Evolutionary conservation across 108 stramenopile species (phyloP).

Genomic region (Cyclotella sp.): DNA sequence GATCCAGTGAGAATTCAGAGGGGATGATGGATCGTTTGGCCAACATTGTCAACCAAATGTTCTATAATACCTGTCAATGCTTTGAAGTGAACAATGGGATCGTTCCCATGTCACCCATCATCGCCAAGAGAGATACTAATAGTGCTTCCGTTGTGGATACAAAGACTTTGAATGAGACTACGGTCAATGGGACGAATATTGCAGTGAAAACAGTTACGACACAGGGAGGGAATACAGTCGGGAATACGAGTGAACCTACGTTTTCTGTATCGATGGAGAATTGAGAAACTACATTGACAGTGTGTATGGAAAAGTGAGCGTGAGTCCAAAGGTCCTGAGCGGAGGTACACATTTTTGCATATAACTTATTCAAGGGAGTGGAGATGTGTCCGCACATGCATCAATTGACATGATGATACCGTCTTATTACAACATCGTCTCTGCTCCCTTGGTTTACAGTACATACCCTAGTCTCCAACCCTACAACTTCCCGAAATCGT

Average conservation of each 20-base stretch:
- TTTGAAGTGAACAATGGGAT: conserved; percentile 6
- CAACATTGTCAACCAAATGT: conserved; percentile 1
- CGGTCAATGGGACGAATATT: conserved; percentile 15
- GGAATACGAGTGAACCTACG: neutral
- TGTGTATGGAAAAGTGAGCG: neutral
- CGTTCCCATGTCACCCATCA: neutral
- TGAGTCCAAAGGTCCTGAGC: too few relatives aligned
- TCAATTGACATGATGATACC: too few relatives aligned
- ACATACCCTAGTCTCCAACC: too few relatives aligned
- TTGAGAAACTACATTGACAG: neutral
- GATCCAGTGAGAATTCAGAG: neutral
- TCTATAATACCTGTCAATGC: conserved; percentile 15
- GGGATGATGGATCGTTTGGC: neutral
- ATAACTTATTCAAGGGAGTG: too few relatives aligned
- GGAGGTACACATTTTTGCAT: too few relatives aligned
- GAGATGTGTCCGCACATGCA: too few relatives aligned
- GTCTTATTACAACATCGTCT: too few relatives aligned
- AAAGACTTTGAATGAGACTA: conserved; percentile 13
- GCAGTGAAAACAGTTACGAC: conserved; percentile 11
- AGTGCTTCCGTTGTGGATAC: neutral
- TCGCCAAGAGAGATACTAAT: neutral
- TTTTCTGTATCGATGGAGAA: conserved; percentile 5
- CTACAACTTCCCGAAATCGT: too few relatives aligned
- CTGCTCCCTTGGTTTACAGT: too few relatives aligned
- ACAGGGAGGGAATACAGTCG: neutral